Conservation (phyloP, 768 basidiomycete genomes). For the Amanita pallidorosea region DNA sequence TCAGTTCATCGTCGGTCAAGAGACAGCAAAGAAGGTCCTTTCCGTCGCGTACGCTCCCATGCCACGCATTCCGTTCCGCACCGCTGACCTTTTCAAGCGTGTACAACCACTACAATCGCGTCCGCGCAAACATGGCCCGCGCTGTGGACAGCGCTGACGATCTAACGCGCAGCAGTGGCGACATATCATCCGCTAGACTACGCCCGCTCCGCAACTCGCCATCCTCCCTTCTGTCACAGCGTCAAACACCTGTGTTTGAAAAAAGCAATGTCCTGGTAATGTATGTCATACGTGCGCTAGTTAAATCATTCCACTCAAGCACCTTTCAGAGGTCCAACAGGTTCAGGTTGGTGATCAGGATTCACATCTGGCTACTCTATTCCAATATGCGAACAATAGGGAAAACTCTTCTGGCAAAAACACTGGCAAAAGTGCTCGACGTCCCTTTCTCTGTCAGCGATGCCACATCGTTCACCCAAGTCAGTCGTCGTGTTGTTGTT, state of each 20-base stretch:
- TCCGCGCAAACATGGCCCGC: slow-evolving; percentile 55
- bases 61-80: background rate
- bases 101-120: slow-evolving; percentile 91
- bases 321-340: slow-evolving; percentile 62
- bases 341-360: slow-evolving; percentile 46
- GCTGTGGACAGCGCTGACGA: slow-evolving; percentile 21
- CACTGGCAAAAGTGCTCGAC: slow-evolving; percentile 82
- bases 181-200: slow-evolving; percentile 46
- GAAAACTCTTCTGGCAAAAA: slow-evolving; percentile 85
- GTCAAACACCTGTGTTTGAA: slow-evolving; percentile 58
- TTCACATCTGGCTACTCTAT: background rate
- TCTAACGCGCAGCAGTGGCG: slow-evolving; percentile 2
- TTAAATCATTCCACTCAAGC: background rate
- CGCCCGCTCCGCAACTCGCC: slow-evolving; percentile 43
- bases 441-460: slow-evolving; percentile 93
- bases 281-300: slow-evolving; percentile 29
- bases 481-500: slow-evolving; percentile 15
- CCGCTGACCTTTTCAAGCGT: slow-evolving; percentile 38
- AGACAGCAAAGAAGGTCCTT: slow-evolving; percentile 85
- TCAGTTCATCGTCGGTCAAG: slow-evolving; percentile 87
- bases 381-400: slow-evolving; percentile 27
- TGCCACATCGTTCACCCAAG: slow-evolving; percentile 91
- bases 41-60: slow-evolving; percentile 73
- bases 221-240: slow-evolving; percentile 28
- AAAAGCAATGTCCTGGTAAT: slow-evolving; percentile 95